Percentiles rank a stretch among this genome's conserved stretches.
phyloP scores from a whole-genome alignment of 1,139 yeast species.

The Geotrichum reessii region DNA sequence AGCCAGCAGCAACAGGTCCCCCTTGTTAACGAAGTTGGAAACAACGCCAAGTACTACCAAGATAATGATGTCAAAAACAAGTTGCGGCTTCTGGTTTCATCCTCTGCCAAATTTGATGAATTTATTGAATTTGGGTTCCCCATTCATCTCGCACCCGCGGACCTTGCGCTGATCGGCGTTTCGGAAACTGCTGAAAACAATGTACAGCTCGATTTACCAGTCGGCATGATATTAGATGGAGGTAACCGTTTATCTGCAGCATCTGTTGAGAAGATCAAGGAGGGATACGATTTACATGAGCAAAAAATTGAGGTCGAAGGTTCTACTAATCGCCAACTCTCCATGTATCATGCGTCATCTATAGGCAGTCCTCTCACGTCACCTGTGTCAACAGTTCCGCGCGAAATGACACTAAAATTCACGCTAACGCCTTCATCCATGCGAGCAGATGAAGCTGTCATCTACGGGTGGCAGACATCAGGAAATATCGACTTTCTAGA shows the following conservation, averaged over 20 bases:
- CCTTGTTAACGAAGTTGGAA: not conserved
- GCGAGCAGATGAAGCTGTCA: slow-evolving; percentile 32
- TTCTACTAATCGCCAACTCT: not conserved
- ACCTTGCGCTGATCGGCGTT: slow-evolving; percentile 8
- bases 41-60: slow-evolving; percentile 20
- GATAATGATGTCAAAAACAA: slow-evolving; percentile 26
- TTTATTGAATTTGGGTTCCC: slow-evolving; percentile 32
- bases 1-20: not conserved
- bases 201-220: not conserved
- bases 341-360: not conserved
- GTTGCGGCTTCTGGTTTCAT: slow-evolving; percentile 25
- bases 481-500: slow-evolving; percentile 21
- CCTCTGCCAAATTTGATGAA: slow-evolving; percentile 28
- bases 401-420: slow-evolving; percentile 33
- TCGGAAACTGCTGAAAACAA: not conserved
- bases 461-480: slow-evolving; percentile 33
- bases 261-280: not conserved
- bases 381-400: slow-evolving; percentile 19
- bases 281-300: not conserved
- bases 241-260: no score
- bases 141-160: slow-evolving; percentile 18
- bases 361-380: slow-evolving; percentile 1
- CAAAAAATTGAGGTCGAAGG: not conserved
- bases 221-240: not conserved
- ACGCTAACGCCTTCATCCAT: slow-evolving; percentile 32